Base-by-base conservation (phyloP, 2,329 filamentous ascomycete species). In the Penicillium sp. region DNA sequence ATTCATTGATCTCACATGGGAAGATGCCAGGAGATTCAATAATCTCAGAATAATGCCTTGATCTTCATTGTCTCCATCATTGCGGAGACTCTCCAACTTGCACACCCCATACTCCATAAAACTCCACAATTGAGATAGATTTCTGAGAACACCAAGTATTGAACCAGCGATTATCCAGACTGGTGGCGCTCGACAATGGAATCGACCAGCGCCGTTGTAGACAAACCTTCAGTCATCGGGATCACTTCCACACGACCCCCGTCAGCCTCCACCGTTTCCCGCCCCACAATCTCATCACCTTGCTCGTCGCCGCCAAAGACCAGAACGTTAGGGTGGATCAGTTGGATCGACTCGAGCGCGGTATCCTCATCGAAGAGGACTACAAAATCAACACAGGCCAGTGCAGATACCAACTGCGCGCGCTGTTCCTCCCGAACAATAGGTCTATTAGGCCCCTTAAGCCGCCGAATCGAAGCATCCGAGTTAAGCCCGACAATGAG, bases 21-120 rank as follows among this genome's bases (percentile, higher is more conserved):
- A 38, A 30, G 38, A 42, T 53, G 49, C 35, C 46, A 52, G 49
- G 42, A 47, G 42, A 8, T 52, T 29, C 49, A 47, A 52, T 52
- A 32, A 52, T 47, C 23, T 23, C 23, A 23, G 23, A 5, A 23
- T 5, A 23, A 23, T 23, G 5, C 23, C n/a, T n/a, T 3, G 23
- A 23, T 23, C 23, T 23, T 23, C 23, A 23, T 23, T 23, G 23
- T 3, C 23, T 23, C 23, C 23, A 13, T 34, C 23, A 13, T 34
- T 34, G 10, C 30, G 30, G 30, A 34, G 10, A 13, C 30, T 34
- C n/a, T n/a, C n/a, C n/a, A n/a, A n/a, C n/a, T n/a, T n/a, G n/a
- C n/a, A n/a, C n/a, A n/a, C n/a, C n/a, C n/a, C n/a, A n/a, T n/a
- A 34, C 9, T 10, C 8, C 4, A 4, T 4, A 10, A 11, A 13